A percentile compares a stretch with the other conserved stretches of the same genome.
phyloP scores from a whole-genome alignment of 257 asterid genomes.

The Datura wrightii region DNA sequence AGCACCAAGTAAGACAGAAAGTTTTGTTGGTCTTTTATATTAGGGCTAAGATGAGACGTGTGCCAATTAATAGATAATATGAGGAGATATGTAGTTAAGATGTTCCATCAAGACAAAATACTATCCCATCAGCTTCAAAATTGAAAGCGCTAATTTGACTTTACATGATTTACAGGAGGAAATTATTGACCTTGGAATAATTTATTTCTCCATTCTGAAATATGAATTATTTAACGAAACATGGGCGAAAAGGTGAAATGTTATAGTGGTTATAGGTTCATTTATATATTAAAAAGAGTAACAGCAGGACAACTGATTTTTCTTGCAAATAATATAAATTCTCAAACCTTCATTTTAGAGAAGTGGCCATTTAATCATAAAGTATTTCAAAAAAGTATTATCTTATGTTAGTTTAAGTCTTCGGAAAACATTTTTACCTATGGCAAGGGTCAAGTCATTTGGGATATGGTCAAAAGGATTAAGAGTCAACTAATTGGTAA shows the following conservation, averaged over 20 bases:
- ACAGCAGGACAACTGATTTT: background rate
- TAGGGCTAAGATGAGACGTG: background rate
- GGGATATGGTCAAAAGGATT: background rate
- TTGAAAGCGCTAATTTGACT: background rate
- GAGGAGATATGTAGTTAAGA: background rate
- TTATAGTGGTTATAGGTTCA: background rate
- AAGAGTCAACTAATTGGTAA: slow-evolving; percentile 7
- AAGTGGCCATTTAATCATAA: background rate
- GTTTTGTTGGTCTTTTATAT: background rate
- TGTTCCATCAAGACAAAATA: background rate
- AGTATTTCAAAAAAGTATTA: background rate
- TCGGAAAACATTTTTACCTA: background rate
- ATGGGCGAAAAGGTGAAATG: background rate
- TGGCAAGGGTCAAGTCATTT: background rate
- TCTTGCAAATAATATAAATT: background rate
- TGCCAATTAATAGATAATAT: background rate
- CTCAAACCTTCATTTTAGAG: background rate
- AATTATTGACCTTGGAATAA: background rate
- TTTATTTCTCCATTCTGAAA: background rate
- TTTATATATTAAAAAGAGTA: background rate
- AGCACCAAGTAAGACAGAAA: background rate
- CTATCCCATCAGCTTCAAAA: background rate
- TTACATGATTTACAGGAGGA: background rate
- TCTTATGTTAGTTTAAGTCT: background rate
- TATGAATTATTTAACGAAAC: background rate